Conservation (phyloP, 352 stramenopile species). For the Phytophthora syringae region DNA sequence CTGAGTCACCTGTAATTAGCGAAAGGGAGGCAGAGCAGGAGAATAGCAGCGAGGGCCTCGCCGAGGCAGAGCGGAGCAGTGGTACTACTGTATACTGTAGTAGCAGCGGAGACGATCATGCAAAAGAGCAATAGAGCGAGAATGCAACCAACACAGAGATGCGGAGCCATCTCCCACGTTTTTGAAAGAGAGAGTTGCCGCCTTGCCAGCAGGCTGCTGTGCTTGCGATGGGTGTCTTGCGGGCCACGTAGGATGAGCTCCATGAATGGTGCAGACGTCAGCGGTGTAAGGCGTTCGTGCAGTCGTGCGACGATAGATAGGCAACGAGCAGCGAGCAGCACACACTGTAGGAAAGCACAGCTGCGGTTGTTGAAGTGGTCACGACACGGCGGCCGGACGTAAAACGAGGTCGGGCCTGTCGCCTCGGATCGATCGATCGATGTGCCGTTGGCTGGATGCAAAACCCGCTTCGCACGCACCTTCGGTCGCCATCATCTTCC, state of each 20-base stretch:
- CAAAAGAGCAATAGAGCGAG: constrained; percentile 15
- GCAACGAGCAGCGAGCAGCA: not conserved
- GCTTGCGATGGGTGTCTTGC: constrained; percentile 1
- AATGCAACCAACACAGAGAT: not conserved
- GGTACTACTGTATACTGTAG: too few relatives aligned
- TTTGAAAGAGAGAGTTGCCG: constrained; percentile 16
- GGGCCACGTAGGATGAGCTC: not conserved
- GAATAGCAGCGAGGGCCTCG: constrained; percentile 3
- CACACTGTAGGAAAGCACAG: not conserved
- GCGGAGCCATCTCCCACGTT: not conserved
- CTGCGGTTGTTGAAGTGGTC: constrained; percentile 20
- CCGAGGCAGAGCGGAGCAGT: constrained; percentile 14
- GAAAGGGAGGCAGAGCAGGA: constrained; percentile 20
- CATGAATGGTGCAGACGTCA: too few relatives aligned
- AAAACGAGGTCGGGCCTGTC: constrained; percentile 11
- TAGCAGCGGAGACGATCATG: constrained; percentile 1
- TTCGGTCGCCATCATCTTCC: too few relatives aligned
- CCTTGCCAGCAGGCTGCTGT: not conserved
- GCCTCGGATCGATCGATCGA: not conserved
- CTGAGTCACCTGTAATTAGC: constrained; percentile 21
- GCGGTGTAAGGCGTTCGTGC: too few relatives aligned
- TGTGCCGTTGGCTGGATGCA: constrained; percentile 1
- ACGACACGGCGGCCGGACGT: constrained; percentile 16
- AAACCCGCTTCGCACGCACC: not conserved
- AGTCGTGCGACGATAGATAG: constrained; percentile 1